Base-by-base conservation (phyloP, 2,329 filamentous ascomycete genomes). In the Ophiostoma sp. region DNA sequence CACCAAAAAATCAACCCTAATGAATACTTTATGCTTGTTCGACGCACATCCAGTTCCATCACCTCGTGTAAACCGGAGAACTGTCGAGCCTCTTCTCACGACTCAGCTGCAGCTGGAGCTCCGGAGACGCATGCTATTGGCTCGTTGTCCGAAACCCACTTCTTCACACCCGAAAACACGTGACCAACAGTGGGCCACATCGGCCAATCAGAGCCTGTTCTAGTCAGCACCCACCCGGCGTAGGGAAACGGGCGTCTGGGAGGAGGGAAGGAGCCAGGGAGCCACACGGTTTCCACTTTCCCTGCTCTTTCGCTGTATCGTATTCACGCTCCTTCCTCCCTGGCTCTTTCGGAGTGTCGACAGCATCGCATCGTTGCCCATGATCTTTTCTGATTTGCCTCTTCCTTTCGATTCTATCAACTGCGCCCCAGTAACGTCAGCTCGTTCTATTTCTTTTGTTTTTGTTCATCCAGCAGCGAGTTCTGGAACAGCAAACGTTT, bases 211-310 rank as follows among this genome's bases (percentile, higher is more conserved):
- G 1, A 55, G 12, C 18, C 18, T 6, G 8, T 27, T 6, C 5
- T n/a, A 14, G n/a, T 36, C 49, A 55, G 49, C 18, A 18, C 18
- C 49, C 18, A 18, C 49, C 49, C 27, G 27, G 27, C 27, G 27
- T 27, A 27, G 27, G 27, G 27, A 27, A 27, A 27, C 27, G 27
- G 27, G 49, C 49, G 49, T 55, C 18, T 27, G 49, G 14, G 42
- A 45, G 42, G 42, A 44, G 42, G 49, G 49, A 55, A 55, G 49
- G 49, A 55, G 49, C 49, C 4, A 55, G 27, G n/a, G 49, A 18
- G 49, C 27, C 27, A 27, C 49, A 55, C 49, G 49, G 49, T 55
- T 55, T 55, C 49, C 49, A 55, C 49, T 55, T n/a, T 16, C n/a
- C 4, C 18, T 27, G 27, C 49, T 55, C n/a, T 27, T 52, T 27